A percentile compares a stretch with the other conserved stretches of the same genome.
phyloP scores from a whole-genome alignment of 108 stramenopile species.

The Nitzschia sp. region DNA sequence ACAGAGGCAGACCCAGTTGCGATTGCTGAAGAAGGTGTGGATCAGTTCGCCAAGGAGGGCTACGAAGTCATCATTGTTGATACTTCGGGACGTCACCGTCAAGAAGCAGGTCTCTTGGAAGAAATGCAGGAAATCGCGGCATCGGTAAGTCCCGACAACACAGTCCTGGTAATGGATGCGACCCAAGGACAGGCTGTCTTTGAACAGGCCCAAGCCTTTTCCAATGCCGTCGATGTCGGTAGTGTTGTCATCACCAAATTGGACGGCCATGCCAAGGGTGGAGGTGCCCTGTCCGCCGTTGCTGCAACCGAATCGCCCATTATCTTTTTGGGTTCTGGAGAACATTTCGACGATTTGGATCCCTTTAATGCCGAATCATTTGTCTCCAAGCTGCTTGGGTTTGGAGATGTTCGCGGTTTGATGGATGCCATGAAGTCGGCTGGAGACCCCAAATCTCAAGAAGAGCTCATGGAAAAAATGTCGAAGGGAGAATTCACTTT shows the following conservation, averaged over 20 bases:
- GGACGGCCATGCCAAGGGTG: slow-evolving; percentile 99
- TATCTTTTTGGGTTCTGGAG: slow-evolving; percentile 95
- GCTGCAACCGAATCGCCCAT: slow-evolving; percentile 95
- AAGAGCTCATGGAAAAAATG: slow-evolving; percentile 86
- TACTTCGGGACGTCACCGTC: slow-evolving; percentile 94
- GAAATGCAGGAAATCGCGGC: slow-evolving; percentile 97
- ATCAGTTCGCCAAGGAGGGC: slow-evolving; percentile 85
- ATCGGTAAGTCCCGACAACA: slow-evolving; percentile 90
- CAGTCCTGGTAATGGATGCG: slow-evolving; percentile 97
- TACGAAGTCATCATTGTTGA: slow-evolving; percentile 98
- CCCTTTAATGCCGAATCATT: slow-evolving; percentile 94
- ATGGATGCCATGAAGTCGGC: slow-evolving; percentile 84
- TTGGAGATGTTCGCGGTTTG: slow-evolving; percentile 85
- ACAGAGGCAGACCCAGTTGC: slow-evolving; percentile 95
- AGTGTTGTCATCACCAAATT: slow-evolving; percentile 96
- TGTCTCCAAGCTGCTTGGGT: slow-evolving; percentile 87
- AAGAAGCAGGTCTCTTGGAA: slow-evolving; percentile 94
- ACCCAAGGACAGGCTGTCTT: slow-evolving; percentile 98
- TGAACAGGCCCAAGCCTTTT: slow-evolving; percentile 94
- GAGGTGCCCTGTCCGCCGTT: slow-evolving; percentile 96
- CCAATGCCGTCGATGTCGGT: slow-evolving; percentile 92
- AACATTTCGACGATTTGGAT: slow-evolving; percentile 98
- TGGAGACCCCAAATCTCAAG: slow-evolving; percentile 63
- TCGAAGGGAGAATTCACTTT: slow-evolving; percentile 94
- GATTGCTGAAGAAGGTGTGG: slow-evolving; percentile 96